phyloP scores from a whole-genome alignment of 2,329 filamentous ascomycete species.

The Mycogone perniciosa region DNA sequence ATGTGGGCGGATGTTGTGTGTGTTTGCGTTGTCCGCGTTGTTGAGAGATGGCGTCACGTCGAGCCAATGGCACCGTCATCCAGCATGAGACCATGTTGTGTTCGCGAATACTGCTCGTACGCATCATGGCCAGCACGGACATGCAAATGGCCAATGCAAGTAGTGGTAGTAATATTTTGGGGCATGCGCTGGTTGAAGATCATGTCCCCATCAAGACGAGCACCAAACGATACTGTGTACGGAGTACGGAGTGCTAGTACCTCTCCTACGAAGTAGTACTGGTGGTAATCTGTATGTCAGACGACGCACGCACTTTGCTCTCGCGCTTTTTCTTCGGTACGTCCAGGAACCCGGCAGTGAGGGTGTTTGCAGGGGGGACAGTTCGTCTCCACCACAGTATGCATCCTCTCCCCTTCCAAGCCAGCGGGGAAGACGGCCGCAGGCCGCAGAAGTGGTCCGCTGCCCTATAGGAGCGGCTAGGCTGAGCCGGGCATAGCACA shows the following conservation, averaged over 20 bases:
- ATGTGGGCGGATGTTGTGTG: not conserved
- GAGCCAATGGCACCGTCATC: not conserved
- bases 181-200: not conserved
- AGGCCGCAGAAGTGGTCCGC: conserved; percentile 13
- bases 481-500: conserved; percentile 2
- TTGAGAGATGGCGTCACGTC: not conserved
- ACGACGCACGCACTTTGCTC: not conserved
- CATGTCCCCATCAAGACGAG: conserved; percentile 3
- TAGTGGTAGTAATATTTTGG: no score
- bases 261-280: not conserved
- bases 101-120: no score
- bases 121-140: not conserved
- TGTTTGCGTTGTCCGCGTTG: not conserved
- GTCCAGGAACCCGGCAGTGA: conserved; percentile 7
- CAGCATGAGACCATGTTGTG: no score
- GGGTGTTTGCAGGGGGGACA: not conserved
- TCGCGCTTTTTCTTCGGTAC: not conserved
- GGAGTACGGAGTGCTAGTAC: no score
- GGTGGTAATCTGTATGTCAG: not conserved
- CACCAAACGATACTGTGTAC: not conserved
- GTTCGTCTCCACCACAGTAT: not conserved
- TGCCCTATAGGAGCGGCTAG: conserved; percentile 4
- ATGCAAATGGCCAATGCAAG: not conserved
- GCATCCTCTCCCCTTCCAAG: not conserved
- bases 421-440: not conserved